Conservation (phyloP, 2,329 filamentous ascomycete genomes). For the Pezicula neosporulosa region DNA sequence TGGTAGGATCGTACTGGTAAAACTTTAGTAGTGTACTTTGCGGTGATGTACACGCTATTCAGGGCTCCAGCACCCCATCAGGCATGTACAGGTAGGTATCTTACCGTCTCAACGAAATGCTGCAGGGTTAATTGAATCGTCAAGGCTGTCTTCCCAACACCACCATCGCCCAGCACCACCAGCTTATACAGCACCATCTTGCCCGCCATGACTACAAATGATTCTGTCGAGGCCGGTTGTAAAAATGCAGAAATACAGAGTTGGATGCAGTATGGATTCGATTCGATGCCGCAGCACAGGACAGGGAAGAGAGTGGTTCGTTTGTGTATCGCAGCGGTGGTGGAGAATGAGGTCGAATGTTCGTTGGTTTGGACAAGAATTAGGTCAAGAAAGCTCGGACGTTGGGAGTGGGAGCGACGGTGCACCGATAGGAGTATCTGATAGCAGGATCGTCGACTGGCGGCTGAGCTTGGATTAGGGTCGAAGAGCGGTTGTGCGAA, state of each 20-base stretch:
- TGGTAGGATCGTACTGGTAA: slow-evolving; percentile 70
- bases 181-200: slow-evolving; percentile 96
- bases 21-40: slow-evolving; percentile 13
- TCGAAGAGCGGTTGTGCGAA: no score
- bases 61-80: not conserved
- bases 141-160: slow-evolving; percentile 89
- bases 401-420: not conserved
- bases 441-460: not conserved
- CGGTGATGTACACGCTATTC: not conserved
- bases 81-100: slow-evolving; percentile 19
- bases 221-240: not conserved
- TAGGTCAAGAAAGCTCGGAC: not conserved
- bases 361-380: not conserved
- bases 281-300: not conserved
- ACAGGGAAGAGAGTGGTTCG: not conserved
- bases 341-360: slow-evolving; percentile 1
- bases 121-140: slow-evolving; percentile 97
- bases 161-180: slow-evolving; percentile 92
- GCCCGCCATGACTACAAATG: slow-evolving; percentile 61
- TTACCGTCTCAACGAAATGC: slow-evolving; percentile 92
- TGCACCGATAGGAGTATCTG: not conserved
- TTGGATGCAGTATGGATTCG: not conserved
- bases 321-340: slow-evolving; percentile 2
- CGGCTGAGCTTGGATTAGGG: no score
- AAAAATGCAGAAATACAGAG: not conserved